Base-by-base conservation (phyloP, 164 flowering plant genomes). In the Aristolochia contorta region DNA sequence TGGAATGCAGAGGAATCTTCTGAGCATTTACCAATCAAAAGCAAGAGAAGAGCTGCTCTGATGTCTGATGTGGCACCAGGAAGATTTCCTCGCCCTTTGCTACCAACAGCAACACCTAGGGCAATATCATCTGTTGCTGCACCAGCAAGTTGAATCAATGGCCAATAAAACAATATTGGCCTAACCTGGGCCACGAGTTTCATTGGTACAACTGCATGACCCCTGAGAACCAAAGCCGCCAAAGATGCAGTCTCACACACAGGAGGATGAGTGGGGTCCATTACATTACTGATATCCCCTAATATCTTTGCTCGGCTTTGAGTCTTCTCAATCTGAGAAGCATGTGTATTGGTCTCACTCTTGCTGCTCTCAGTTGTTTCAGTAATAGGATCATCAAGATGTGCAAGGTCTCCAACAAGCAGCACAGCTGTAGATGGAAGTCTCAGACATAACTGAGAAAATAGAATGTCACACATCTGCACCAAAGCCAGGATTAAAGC, bases 41-140 rank as follows among this genome's bases (percentile, higher is more conserved):
- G 96, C 72, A 91, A 74, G 54, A 94, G 80, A 71, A 94, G 94
- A 47, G 96, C 80, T 52, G 99, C 92, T 25, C 99, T 75, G 52
- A 91, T 91, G 64, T 94, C 99, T 25, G 99, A 89, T 49, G 93
- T 78, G 56, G 97, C 87, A 69, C 99, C 99, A 32, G 99, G 93
- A 45, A 86, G 68, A 74, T 87, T 91, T 57, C 96, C 99, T 67
- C 91, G 85, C 68, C 96, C 99, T 77, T 91, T 84, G 80, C 96
- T 94, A 62, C 99, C 99, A 63, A 94, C 99, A 67, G 99, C 90
- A 65, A 94, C 91, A 57, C 99, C 97, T 37, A 89, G 73, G 25
- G 96, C 86, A 61, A 91, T 83, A 70, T 91, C 84, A 69, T 94
- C 99, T 46, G 99, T 82, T 59, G 90, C 93, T 53, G 97, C 99